phyloP scores from a whole-genome alignment of 345 rosid genomes.

The Turnera subulata region DNA sequence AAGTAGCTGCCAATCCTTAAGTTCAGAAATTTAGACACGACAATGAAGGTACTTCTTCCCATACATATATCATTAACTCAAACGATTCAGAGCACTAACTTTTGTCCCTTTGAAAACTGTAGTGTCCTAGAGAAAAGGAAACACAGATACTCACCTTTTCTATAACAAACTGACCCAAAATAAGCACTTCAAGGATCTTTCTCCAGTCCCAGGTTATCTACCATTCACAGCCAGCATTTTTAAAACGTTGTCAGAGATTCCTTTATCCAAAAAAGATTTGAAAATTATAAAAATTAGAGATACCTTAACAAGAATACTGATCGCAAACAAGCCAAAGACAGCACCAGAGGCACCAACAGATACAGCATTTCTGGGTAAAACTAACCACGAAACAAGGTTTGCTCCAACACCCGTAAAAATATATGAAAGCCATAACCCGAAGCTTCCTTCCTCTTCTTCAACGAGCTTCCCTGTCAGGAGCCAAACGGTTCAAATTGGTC shows the following conservation, averaged over 20 bases:
- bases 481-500: conserved; percentile 43
- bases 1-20: no score
- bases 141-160: conserved; percentile 61
- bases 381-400: conserved; percentile 86
- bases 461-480: conserved; percentile 70
- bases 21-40: no score
- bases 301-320: conserved; percentile 89
- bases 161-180: conserved; percentile 84
- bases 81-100: background rate
- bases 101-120: background rate
- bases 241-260: background rate
- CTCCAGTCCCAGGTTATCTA: conserved; percentile 98
- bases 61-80: background rate
- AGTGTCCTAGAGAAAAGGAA: background rate
- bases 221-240: conserved; percentile 15
- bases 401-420: conserved; percentile 85
- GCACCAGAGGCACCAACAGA: conserved; percentile 96
- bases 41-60: no score
- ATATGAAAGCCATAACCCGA: conserved; percentile 75
- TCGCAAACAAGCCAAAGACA: conserved; percentile 86
- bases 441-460: conserved; percentile 91
- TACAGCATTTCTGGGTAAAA: conserved; percentile 83
- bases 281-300: background rate
- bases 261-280: conserved; percentile 7
- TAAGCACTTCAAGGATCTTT: conserved; percentile 92